Evolutionary conservation across 306 rosid genomes (phyloP).

Genomic region (Cotoneaster glaucophyllus): DNA sequence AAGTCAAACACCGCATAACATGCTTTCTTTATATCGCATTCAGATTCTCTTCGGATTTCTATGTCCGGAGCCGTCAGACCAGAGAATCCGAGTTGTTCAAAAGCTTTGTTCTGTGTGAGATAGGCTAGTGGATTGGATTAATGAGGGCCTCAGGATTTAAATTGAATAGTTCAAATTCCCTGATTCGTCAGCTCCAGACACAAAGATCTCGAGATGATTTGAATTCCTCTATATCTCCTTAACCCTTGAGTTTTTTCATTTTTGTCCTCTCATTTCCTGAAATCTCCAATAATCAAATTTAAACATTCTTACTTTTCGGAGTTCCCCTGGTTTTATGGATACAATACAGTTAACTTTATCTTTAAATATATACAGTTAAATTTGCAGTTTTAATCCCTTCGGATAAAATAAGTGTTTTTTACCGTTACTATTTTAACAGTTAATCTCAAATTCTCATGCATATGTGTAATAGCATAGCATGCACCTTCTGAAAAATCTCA

Average conservation of each 20-base stretch:
- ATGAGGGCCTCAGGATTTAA: too few species aligned
- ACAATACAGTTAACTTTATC: constrained; percentile 6
- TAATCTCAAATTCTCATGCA: constrained; percentile 3
- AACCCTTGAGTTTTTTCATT: not conserved
- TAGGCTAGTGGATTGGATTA: too few species aligned
- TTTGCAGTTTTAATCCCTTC: not conserved
- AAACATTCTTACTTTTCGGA: not conserved
- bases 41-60: too few species aligned
- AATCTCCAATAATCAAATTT: not conserved
- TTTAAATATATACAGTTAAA: too few species aligned
- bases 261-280: not conserved
- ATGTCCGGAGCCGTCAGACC: too few species aligned
- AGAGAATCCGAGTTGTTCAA: too few species aligned
- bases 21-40: not conserved
- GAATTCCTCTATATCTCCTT: constrained; percentile 5
- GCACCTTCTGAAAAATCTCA: not conserved
- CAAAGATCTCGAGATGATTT: too few species aligned
- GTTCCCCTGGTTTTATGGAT: not conserved
- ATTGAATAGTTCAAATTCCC: too few species aligned
- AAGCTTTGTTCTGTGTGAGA: too few species aligned
- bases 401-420: constrained; percentile 19
- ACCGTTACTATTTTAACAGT: constrained; percentile 24
- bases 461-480: constrained; percentile 7
- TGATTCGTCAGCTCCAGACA: too few species aligned
- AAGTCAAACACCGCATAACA: not conserved